These are phyloP conservation scores for Melampsora americana DNA, from an alignment of 1,284 basidiomycete species.

Conservation along the genomic window DNA sequence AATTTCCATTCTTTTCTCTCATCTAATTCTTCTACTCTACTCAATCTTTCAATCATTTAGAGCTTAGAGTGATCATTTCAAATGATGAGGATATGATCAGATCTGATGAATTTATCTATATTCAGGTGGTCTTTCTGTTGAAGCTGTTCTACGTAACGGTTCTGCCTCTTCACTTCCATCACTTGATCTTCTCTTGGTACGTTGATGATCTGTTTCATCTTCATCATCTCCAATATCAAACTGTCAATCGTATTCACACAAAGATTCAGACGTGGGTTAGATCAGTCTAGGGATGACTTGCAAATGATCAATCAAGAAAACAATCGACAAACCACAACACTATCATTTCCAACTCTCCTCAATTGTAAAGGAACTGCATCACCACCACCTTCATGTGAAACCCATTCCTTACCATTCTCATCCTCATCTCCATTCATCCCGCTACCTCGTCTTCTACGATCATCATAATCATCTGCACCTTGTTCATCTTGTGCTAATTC, in stretches of 20 bases:
- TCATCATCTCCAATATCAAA: slow-evolving; percentile 80
- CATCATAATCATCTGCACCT: slow-evolving; percentile 48
- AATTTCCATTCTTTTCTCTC: too few species aligned
- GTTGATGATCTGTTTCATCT: slow-evolving; percentile 61
- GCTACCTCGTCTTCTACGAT: slow-evolving; percentile 46
- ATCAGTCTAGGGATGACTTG: background rate
- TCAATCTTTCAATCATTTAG: too few species aligned
- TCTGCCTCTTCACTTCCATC: background rate
- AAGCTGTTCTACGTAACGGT: slow-evolving; percentile 23
- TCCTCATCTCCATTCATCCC: slow-evolving; percentile 57
- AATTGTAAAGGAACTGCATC: slow-evolving; percentile 44
- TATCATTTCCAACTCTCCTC: slow-evolving; percentile 60
- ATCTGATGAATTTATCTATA: slow-evolving; percentile 22
- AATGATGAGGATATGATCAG: too few species aligned
- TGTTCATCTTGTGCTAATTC: slow-evolving; percentile 82
- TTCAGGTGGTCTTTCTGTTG: slow-evolving; percentile 36
- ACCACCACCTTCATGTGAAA: slow-evolving; percentile 43
- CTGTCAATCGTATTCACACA: background rate
- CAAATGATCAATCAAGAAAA: background rate
- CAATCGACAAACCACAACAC: slow-evolving; percentile 62
- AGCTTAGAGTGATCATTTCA: too few species aligned
- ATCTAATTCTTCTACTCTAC: too few species aligned
- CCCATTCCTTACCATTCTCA: slow-evolving; percentile 51
- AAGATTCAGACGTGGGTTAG: background rate
- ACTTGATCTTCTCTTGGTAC: slow-evolving; percentile 18